Base-by-base conservation (phyloP, 345 rosid genomes). In the Raphanus sativus region DNA sequence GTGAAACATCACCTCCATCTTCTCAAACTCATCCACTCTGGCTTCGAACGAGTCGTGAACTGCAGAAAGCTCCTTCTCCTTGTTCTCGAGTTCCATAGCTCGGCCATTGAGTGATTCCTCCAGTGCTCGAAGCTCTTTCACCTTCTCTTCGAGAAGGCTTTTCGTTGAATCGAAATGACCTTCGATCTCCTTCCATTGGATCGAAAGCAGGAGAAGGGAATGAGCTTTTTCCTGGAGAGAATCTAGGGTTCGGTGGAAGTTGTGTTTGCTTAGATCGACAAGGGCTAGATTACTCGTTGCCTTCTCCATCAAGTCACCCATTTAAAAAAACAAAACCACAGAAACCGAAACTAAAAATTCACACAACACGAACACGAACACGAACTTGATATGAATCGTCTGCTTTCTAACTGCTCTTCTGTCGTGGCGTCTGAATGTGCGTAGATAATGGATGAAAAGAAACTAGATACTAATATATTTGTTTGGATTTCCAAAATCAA, bases 241-340 rank as follows among this genome's bases (percentile, higher is more conserved):
- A 52, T 52, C 59, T 52, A 52, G 25, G 59, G 59, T 52, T 52
- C 59, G 8, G 59, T 8, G 25, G 24, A 52, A 52, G 25, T 52
- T 52, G 0, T 52, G 59, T 8, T 52, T 52, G 59, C 59, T 52
- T 52, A 16, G 25, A 52, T 52, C 59, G 7, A 52, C 59, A 16
- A 52, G 59, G 8, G 9, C 25, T 52, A 52, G 59, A 7, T 3
- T 15, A 2, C 59, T 52, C 59, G 1, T 52, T 59, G 28, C 65
- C 81, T 24, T 25, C 62, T 25, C 59, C 59, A 52, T 15, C 59
- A 52, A 52, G 76, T 52, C 67, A 77, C 15, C 16, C 59, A 63
- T 62, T 0, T n/a, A 50, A 45, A 40, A 11, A 40, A 42, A 34
- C 10, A 16, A 48, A 48, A 48, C 5, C 55, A 48, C 4, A 48